Conservation (phyloP, 441 rosid genomes). For the Lepidium campestre region DNA sequence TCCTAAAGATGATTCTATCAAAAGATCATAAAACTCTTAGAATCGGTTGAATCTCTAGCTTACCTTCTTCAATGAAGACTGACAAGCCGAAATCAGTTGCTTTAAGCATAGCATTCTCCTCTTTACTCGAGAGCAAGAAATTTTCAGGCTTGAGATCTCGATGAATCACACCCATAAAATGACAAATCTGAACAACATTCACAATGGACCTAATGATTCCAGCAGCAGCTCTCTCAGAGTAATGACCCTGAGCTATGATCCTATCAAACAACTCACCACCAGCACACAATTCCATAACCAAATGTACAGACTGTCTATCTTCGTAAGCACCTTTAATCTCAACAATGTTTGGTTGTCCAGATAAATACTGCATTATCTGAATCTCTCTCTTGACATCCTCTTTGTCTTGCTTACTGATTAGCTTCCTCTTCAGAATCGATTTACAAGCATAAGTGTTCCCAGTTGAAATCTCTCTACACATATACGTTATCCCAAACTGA, state of each 20-base stretch:
- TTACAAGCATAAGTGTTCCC: conserved; percentile 7
- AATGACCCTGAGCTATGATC: conserved; percentile 10
- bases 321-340: conserved; percentile 13
- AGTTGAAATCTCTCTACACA: not conserved
- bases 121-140: conserved; percentile 71
- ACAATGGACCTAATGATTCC: conserved; percentile 56
- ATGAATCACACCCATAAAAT: conserved; percentile 91
- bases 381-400: conserved; percentile 9
- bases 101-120: conserved; percentile 64
- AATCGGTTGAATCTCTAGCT: not conserved
- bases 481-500: conserved; percentile 1
- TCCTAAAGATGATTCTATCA: not conserved
- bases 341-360: not conserved
- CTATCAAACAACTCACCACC: conserved; percentile 14
- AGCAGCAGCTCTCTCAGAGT: conserved; percentile 26
- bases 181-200: conserved; percentile 68
- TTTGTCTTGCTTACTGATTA: not conserved
- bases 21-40: not conserved
- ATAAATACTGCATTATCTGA: conserved; percentile 12
- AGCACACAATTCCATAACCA: conserved; percentile 9
- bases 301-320: conserved; percentile 1
- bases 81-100: conserved; percentile 93
- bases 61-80: conserved; percentile 89
- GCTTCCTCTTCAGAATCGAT: not conserved
- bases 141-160: conserved; percentile 96